A percentile compares a stretch with the other conserved stretches of the same genome.
Conservation (phyloP, 108 stramenopile genomes). For the Chaetoceros tenuissimus region DNA sequence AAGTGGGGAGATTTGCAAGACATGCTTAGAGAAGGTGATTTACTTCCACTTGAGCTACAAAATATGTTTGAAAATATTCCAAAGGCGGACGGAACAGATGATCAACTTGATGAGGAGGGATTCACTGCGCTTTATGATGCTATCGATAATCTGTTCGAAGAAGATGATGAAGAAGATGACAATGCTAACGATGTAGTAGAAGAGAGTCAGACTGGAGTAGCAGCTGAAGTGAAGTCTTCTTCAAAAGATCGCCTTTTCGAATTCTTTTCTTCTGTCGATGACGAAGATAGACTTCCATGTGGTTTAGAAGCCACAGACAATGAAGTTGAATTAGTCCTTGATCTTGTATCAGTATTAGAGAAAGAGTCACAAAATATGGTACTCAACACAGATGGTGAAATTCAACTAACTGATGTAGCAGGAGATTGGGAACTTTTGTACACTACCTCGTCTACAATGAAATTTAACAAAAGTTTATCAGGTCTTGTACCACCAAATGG, state of each 20-base stretch:
- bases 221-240: not conserved
- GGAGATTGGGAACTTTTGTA: slow-evolving; percentile 74
- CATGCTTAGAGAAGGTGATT: slow-evolving; percentile 55
- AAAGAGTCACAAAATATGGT: slow-evolving; percentile 38
- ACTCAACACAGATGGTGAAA: slow-evolving; percentile 16
- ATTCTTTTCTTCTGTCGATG: slow-evolving; percentile 26
- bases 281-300: slow-evolving; percentile 47
- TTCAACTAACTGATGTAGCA: slow-evolving; percentile 35
- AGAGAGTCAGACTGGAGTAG: not conserved
- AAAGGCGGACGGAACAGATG: slow-evolving; percentile 35
- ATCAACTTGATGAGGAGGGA: slow-evolving; percentile 41
- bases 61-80: slow-evolving; percentile 29
- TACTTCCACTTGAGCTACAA: slow-evolving; percentile 50
- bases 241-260: slow-evolving; percentile 27
- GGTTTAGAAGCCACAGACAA: slow-evolving; percentile 54
- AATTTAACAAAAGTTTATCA: slow-evolving; percentile 74
- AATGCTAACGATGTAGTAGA: not conserved
- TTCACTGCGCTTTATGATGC: slow-evolving; percentile 47
- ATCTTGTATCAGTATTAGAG: slow-evolving; percentile 48
- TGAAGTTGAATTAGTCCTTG: slow-evolving; percentile 54
- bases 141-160: slow-evolving; percentile 74
- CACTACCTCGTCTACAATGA: slow-evolving; percentile 74
- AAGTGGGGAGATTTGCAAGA: slow-evolving; percentile 66
- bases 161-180: slow-evolving; percentile 36
- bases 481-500: slow-evolving; percentile 74